Base-by-base conservation (phyloP, 2,329 filamentous ascomycete species). In the Delphinella strobiligena region DNA sequence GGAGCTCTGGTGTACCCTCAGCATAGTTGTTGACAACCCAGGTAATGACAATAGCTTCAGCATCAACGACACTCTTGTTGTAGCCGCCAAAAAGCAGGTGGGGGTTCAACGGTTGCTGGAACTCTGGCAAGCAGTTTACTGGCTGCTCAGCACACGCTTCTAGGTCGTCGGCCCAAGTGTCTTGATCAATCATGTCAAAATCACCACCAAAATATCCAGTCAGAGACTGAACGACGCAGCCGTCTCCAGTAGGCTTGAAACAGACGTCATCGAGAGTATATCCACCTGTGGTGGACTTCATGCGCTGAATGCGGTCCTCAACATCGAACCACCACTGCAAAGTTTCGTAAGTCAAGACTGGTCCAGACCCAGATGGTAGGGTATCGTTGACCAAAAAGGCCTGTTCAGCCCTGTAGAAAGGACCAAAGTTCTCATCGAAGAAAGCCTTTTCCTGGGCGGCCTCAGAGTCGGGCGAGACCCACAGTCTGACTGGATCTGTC, bases 391-490 rank as follows among this genome's bases (percentile, higher is more conserved):
- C 86, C 11, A 98, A 61, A 59, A 98, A 98, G 1, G 80, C 76
- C 61, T 98, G 91, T 59, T 98, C 84, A 0, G 88, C 82, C 31
- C 91, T 82, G 62, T 91, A 98, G 55, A 98, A 98, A 0, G 89
- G 87, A 0, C 91, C 93, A 56, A 98, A 98, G 51, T 86, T 87
- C 27, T 74, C 60, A 56, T 98, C 93, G 48, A 96, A 98, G 56
- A 93, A 98, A 1, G 74, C 73, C 64, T 98, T 98, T 58, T 98
- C 89, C 55, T 86, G 74, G 0, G 91, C 91, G 15, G 93, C 89
- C 36, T 79, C 75, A 3, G 91, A 96, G 7, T 82, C 82, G 5
- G 91, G 91, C 51, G 89, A 88, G n/a, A 98, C 91, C 91, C 91
- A 98, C 7, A 98, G 67, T 35, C 83, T 78, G 9, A 93, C 91